Percentiles rank a stretch among this genome's conserved stretches.
phyloP scores from a whole-genome alignment of 768 basidiomycete genomes.

The Hypsizygus marmoreus region DNA sequence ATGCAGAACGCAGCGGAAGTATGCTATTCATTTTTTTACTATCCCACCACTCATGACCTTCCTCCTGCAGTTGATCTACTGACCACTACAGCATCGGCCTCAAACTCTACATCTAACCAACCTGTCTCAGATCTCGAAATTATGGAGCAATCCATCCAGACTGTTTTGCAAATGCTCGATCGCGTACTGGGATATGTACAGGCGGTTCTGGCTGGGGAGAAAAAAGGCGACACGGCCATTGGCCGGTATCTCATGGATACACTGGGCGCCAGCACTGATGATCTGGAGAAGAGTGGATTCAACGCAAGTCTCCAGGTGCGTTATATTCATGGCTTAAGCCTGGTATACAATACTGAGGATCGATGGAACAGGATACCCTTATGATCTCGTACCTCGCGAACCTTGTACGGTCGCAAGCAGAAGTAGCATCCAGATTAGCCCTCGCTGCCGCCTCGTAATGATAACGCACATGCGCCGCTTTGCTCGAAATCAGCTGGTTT shows the following conservation, averaged over 20 bases:
- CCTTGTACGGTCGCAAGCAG: slow-evolving; percentile 90
- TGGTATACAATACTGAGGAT: slow-evolving; percentile 21
- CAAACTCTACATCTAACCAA: slow-evolving; percentile 50
- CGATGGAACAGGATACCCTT: slow-evolving; percentile 69
- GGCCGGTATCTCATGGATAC: slow-evolving; percentile 93
- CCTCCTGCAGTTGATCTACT: slow-evolving; percentile 73
- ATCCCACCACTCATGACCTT: not conserved
- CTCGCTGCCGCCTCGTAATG: slow-evolving; percentile 58
- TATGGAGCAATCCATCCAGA: slow-evolving; percentile 71
- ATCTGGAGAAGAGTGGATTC: slow-evolving; percentile 71
- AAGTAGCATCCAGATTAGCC: slow-evolving; percentile 85
- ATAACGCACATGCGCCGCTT: slow-evolving; percentile 11
- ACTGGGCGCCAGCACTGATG: slow-evolving; percentile 69
- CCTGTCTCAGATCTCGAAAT: slow-evolving; percentile 71
- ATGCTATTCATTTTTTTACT: slow-evolving; percentile 33
- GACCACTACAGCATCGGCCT: slow-evolving; percentile 45
- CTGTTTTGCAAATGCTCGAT: slow-evolving; percentile 78
- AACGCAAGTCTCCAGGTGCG: slow-evolving; percentile 74
- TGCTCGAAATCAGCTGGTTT: not conserved
- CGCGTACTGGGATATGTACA: slow-evolving; percentile 85
- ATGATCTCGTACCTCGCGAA: slow-evolving; percentile 96
- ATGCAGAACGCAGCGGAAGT: slow-evolving; percentile 86
- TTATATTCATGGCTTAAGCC: slow-evolving; percentile 1
- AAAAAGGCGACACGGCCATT: slow-evolving; percentile 78
- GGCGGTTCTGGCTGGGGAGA: slow-evolving; percentile 75